Base-by-base conservation (phyloP, 208 protist genomes). In the Jaenimonas drosophilae region DNA sequence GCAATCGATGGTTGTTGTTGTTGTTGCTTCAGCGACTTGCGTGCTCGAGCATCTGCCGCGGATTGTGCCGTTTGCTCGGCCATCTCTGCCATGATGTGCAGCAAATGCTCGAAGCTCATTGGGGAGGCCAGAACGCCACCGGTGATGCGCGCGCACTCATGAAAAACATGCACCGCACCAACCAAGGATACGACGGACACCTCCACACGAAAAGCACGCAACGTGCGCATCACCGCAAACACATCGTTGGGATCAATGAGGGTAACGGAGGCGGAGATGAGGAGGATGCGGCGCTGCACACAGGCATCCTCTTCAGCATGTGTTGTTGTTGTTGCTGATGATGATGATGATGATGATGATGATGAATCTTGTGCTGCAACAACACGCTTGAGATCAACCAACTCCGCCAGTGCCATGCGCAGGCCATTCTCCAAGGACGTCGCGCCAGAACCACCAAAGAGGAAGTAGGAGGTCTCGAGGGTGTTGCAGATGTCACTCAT, bases 391-490 rank as follows among this genome's bases (percentile, higher is more conserved):
- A 88, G 39, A 52, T 88, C 73, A 7, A 87, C 76, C 11, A 91
- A 52, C 61, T 91, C 76, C 23, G 76, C 73, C 29, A 91, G 55
- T 7, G 83, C 58, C 45, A 81, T 56, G 30, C 83, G 78, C 47
- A 91, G 53, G 11, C 83, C 83, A 43, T 88, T 91, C 44, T 88
- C 78, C 34, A 91, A 44, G 7, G 78, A 88, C 31, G 73, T 73
- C 29, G 55, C 48, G 12, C 83, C 83, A 9, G 78, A 78, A 26
- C 83, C 83, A 39, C 78, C 83, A 52, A 72, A 79, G 2, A 88
- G 54, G 36, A 91, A 91, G 54, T 85, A 73, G 24, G 84, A 70
- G 0, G 70, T 56, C 57, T 91, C 83, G 37, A 91, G 49, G 30
- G 59, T 49, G n/a, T 76, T 61, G 14, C 62, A 48, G 31, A 91